Conservation (phyloP, 2,329 filamentous ascomycete genomes). For the Decorospora gaudefroyi region DNA sequence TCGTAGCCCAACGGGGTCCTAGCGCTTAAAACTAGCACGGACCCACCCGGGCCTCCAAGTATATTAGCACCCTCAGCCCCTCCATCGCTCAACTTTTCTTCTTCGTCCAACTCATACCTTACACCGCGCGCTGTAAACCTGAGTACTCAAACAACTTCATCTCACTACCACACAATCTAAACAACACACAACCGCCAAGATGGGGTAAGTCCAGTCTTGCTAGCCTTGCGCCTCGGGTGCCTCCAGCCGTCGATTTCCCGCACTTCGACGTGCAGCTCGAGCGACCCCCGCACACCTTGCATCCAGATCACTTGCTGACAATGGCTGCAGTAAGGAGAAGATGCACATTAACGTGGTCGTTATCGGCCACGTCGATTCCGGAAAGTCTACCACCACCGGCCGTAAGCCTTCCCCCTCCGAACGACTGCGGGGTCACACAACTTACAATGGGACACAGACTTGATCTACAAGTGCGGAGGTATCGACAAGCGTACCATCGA, state of each 20-base stretch:
- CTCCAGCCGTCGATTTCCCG: slow-evolving; percentile 11
- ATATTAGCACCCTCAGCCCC: slow-evolving; percentile 15
- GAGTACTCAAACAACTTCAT: slow-evolving; percentile 39
- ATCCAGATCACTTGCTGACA: slow-evolving; percentile 43
- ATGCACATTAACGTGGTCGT: slow-evolving; percentile 94
- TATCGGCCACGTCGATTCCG: slow-evolving; percentile 99
- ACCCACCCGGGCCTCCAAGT: slow-evolving; percentile 14
- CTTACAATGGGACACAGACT: slow-evolving; percentile 64
- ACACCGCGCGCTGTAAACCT: slow-evolving; percentile 19
- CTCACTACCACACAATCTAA: slow-evolving; percentile 36
- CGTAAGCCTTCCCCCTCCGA: slow-evolving; percentile 59
- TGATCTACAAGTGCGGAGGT: slow-evolving; percentile 99
- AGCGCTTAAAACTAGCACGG: slow-evolving; percentile 16
- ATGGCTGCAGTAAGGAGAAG: slow-evolving; percentile 80
- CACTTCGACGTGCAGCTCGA: neutral
- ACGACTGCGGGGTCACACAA: slow-evolving; percentile 33
- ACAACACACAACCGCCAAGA: slow-evolving; percentile 56
- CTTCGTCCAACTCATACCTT: slow-evolving; percentile 22
- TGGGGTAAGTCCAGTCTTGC: slow-evolving; percentile 61
- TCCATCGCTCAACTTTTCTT: slow-evolving; percentile 17
- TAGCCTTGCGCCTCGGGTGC: slow-evolving; percentile 19
- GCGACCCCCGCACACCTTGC: neutral
- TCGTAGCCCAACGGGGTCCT: slow-evolving; percentile 20
- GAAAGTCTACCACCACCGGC: slow-evolving; percentile 95
- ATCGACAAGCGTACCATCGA: slow-evolving; percentile 99